Evolutionary conservation across 2,329 filamentous ascomycete genomes (phyloP).

Genomic region (Ascochyta fabae): DNA sequence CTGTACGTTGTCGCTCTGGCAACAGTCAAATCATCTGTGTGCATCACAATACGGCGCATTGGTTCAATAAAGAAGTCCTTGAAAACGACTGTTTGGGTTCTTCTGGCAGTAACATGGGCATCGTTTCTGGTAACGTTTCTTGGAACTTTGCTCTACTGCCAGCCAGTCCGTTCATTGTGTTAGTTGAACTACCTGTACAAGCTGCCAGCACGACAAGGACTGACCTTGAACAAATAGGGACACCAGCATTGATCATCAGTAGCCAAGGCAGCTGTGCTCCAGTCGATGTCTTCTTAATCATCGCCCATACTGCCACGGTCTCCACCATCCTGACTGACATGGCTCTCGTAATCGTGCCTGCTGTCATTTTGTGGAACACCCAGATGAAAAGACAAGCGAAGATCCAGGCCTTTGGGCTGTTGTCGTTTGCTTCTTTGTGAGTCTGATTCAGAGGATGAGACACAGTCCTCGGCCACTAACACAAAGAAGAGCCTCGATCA

Average conservation of each 20-base stretch:
- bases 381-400: slow-evolving; percentile 27
- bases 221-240: slow-evolving; percentile 7
- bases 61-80: slow-evolving; percentile 22
- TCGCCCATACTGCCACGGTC: slow-evolving; percentile 22
- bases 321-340: slow-evolving; percentile 25
- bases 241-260: slow-evolving; percentile 9
- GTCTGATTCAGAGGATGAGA: neutral
- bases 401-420: slow-evolving; percentile 25
- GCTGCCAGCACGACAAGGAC: neutral
- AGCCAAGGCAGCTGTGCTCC: slow-evolving; percentile 21
- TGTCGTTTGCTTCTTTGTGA: slow-evolving; percentile 26
- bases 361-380: slow-evolving; percentile 27
- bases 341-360: slow-evolving; percentile 22
- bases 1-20: slow-evolving; percentile 27
- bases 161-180: slow-evolving; percentile 10
- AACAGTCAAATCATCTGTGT: slow-evolving; percentile 27
- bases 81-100: slow-evolving; percentile 17
- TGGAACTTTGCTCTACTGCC: slow-evolving; percentile 23
- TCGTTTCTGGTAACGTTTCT: slow-evolving; percentile 27
- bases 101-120: slow-evolving; percentile 21
- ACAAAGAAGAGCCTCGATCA: neutral
- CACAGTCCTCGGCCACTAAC: neutral
- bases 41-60: slow-evolving; percentile 29
- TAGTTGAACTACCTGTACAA: neutral
- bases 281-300: slow-evolving; percentile 21